Percentiles rank a stretch among this genome's conserved stretches.
These are phyloP conservation scores for Yarrowia sp. DNA, from an alignment of 805 yeast genomes.

Conservation along the genomic window DNA sequence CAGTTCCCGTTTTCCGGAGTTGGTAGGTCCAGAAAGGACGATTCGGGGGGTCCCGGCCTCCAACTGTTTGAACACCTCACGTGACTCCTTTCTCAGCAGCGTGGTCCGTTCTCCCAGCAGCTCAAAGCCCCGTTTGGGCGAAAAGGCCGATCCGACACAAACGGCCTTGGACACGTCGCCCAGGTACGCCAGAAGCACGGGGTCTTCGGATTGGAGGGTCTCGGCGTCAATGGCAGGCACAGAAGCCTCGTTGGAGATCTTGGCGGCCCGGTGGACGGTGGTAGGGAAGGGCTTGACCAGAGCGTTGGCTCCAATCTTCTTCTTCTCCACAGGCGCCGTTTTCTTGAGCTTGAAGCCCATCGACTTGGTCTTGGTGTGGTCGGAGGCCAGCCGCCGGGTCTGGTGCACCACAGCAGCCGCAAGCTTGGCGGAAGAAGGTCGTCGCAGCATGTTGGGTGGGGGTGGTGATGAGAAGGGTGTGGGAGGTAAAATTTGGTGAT, in stretches of 20 bases:
- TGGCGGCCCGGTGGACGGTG: constrained; percentile 4
- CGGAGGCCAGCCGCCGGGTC: too few relatives aligned
- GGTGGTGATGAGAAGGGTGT: background rate
- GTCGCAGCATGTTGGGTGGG: constrained; percentile 2
- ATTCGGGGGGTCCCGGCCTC: background rate
- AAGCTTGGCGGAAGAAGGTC: background rate
- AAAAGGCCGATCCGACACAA: background rate
- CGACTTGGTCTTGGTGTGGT: constrained; percentile 1
- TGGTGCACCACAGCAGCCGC: background rate
- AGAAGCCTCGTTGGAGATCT: background rate
- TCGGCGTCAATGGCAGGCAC: constrained; percentile 5
- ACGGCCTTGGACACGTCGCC: constrained; percentile 11
- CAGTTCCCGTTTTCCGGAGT: constrained; percentile 28
- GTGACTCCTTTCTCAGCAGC: constrained; percentile 21
- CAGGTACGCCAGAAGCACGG: constrained; percentile 11
- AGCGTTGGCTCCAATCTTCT: constrained; percentile 7
- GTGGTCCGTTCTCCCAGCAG: constrained; percentile 32
- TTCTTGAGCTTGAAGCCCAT: constrained; percentile 38
- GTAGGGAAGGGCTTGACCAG: constrained; percentile 9
- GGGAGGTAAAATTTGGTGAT: background rate
- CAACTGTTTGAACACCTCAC: background rate
- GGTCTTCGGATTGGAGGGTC: background rate
- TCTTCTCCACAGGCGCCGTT: constrained; percentile 24
- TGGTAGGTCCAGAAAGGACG: constrained; percentile 6
- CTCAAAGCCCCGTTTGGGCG: constrained; percentile 36